Evolutionary conservation across 768 basidiomycete species (phyloP).

Genomic region (Rhizopogon sp.): DNA sequence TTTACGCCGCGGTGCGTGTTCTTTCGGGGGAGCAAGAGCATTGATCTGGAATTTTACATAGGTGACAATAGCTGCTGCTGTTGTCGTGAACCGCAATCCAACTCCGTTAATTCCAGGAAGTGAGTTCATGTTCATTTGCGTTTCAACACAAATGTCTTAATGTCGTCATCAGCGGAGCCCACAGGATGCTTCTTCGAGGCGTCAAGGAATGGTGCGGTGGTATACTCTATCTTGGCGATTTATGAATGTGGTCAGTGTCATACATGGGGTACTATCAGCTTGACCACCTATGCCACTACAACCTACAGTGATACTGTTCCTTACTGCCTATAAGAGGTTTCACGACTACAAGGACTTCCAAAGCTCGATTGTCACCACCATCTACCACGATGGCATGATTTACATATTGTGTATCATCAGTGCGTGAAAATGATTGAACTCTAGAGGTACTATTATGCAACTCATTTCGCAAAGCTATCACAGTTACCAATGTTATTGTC

Average conservation of each 20-base stretch:
- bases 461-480: slow-evolving; percentile 7
- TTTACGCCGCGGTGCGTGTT: slow-evolving; percentile 6
- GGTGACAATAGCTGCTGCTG: slow-evolving; percentile 6
- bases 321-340: neutral
- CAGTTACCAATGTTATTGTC: slow-evolving; percentile 9
- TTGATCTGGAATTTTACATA: neutral
- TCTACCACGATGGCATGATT: slow-evolving; percentile 14
- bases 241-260: neutral
- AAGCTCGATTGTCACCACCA: slow-evolving; percentile 6
- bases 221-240: neutral
- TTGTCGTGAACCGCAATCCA: slow-evolving; percentile 2
- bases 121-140: neutral
- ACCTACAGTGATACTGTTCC: neutral
- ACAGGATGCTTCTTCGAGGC: neutral
- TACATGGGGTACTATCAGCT: neutral
- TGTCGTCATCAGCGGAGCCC: neutral
- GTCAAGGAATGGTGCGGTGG: neutral
- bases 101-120: slow-evolving; percentile 4
- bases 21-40: neutral
- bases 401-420: slow-evolving; percentile 14
- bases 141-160: neutral
- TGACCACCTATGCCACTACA: neutral
- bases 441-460: neutral
- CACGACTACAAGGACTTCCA: neutral
- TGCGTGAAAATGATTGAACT: neutral